Conservation (phyloP, 2,329 filamentous ascomycete species). For the Colletotrichum lindemuthianum region DNA sequence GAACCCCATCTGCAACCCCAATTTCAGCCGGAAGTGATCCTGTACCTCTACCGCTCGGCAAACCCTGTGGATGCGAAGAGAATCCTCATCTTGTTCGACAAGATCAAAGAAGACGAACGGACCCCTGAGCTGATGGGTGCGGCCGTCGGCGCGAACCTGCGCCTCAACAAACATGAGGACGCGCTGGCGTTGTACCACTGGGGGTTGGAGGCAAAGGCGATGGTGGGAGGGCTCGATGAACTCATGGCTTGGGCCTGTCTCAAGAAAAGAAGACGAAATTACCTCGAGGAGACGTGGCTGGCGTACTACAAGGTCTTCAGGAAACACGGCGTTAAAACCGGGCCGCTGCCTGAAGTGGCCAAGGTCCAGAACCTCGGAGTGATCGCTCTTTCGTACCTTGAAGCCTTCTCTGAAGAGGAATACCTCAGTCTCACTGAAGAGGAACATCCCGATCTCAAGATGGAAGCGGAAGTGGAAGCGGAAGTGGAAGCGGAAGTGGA, state of each 20-base stretch:
- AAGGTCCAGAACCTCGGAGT: conserved; percentile 43
- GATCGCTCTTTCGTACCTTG: conserved; percentile 45
- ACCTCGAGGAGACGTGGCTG: conserved; percentile 50
- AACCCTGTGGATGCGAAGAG: conserved; percentile 57
- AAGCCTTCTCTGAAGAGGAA: no score
- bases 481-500: no score
- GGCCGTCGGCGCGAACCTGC: conserved; percentile 54
- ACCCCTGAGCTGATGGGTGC: conserved; percentile 51
- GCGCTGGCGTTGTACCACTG: conserved; percentile 54
- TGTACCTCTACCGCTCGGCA: conserved; percentile 54
- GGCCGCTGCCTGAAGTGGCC: conserved; percentile 38
- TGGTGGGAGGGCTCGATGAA: conserved; percentile 54
- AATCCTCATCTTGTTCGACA: conserved; percentile 55
- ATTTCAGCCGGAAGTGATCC: conserved; percentile 48
- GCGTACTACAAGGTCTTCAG: conserved; percentile 42
- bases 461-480: no score
- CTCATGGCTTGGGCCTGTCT: conserved; percentile 53
- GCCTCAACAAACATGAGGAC: conserved; percentile 47
- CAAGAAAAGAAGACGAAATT: conserved; percentile 47
- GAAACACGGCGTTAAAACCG: conserved; percentile 10
- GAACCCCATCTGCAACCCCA: conserved; percentile 43
- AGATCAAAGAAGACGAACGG: conserved; percentile 51
- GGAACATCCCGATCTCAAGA: no score
- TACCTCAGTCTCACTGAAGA: no score
- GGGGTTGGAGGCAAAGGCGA: conserved; percentile 46